Percentiles rank a stretch among this genome's conserved stretches.
These are phyloP conservation scores for Fistulinella prunicolor DNA, from an alignment of 768 basidiomycete genomes.

Conservation along the genomic window DNA sequence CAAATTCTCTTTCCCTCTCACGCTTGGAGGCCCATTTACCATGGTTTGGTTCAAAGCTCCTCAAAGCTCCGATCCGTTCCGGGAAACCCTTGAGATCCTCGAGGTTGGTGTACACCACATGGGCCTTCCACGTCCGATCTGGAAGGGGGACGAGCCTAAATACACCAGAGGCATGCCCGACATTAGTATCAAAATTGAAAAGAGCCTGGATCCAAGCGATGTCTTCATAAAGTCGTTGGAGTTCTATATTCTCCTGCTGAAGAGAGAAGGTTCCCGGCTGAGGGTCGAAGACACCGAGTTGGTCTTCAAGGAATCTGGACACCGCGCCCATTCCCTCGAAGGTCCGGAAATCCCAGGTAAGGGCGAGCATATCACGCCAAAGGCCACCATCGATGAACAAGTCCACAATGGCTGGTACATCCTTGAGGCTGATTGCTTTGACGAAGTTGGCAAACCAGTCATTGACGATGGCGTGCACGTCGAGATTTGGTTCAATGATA, in stretches of 20 bases:
- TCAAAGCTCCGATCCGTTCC: slow-evolving; percentile 42
- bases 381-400: slow-evolving; percentile 37
- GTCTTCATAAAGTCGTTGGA: slow-evolving; percentile 34
- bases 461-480: slow-evolving; percentile 34
- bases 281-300: slow-evolving; percentile 32
- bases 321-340: slow-evolving; percentile 46
- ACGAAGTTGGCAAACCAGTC: slow-evolving; percentile 44
- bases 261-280: slow-evolving; percentile 23
- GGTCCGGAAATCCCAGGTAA: slow-evolving; percentile 64
- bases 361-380: slow-evolving; percentile 60
- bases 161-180: slow-evolving; percentile 41
- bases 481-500: slow-evolving; percentile 31
- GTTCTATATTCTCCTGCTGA: slow-evolving; percentile 12
- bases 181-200: slow-evolving; percentile 44
- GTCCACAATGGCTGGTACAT: slow-evolving; percentile 35
- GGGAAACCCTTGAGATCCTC: slow-evolving; percentile 48
- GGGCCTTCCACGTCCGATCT: slow-evolving; percentile 45
- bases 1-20: slow-evolving; percentile 25
- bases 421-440: slow-evolving; percentile 30
- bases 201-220: slow-evolving; percentile 42
- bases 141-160: slow-evolving; percentile 45
- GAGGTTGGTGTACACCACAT: slow-evolving; percentile 48
- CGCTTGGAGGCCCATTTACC: slow-evolving; percentile 33
- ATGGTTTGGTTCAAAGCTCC: slow-evolving; percentile 39
- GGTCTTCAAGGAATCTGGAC: slow-evolving; percentile 43